These are phyloP conservation scores for Lasiodiplodia theobromae DNA, from an alignment of 2,329 filamentous ascomycete genomes.

Conservation along the genomic window DNA sequence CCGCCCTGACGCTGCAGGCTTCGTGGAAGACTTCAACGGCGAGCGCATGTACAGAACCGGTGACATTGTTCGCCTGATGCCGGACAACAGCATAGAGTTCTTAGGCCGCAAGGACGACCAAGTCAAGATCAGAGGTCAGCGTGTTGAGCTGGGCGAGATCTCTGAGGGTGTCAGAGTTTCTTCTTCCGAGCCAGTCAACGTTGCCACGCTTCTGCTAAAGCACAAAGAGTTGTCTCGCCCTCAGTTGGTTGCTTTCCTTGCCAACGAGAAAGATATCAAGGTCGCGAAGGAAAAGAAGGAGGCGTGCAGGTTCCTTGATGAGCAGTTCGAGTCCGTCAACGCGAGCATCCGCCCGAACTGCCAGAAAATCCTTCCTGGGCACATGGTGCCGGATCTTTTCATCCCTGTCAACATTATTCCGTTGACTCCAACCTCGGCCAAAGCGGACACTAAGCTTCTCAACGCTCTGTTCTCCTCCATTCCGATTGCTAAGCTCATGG, in stretches of 20 bases:
- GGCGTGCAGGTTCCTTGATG: conserved; percentile 32
- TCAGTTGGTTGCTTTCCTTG: conserved; percentile 27
- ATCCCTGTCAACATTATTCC: conserved; percentile 48
- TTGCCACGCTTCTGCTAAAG: conserved; percentile 23
- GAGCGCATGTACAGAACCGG: conserved; percentile 33
- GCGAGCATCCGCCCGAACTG: conserved; percentile 31
- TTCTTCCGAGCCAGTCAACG: conserved; percentile 33
- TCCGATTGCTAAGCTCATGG: conserved; percentile 36
- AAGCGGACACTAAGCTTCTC: conserved; percentile 44
- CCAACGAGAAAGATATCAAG: conserved; percentile 31
- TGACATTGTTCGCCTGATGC: conserved; percentile 33
- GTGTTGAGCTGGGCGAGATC: conserved; percentile 50
- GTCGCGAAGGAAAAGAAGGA: conserved; percentile 30
- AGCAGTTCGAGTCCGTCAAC: conserved; percentile 31
- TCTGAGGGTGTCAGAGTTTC: conserved; percentile 46
- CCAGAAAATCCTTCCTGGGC: conserved; percentile 40
- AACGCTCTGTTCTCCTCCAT: conserved; percentile 39
- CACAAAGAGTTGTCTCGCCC: conserved; percentile 20
- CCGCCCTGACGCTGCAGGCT: conserved; percentile 40
- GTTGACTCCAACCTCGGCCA: conserved; percentile 43
- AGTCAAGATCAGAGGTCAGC: conserved; percentile 47
- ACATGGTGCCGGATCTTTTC: conserved; percentile 52
- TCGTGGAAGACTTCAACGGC: conserved; percentile 30
- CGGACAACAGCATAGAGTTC: conserved; percentile 33
- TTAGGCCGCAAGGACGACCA: conserved; percentile 35